Percentiles rank a stretch among this genome's conserved stretches.
These are phyloP conservation scores for Lasiosphaeria hispida DNA, from an alignment of 495 filamentous ascomycete species.

Conservation along the genomic window DNA sequence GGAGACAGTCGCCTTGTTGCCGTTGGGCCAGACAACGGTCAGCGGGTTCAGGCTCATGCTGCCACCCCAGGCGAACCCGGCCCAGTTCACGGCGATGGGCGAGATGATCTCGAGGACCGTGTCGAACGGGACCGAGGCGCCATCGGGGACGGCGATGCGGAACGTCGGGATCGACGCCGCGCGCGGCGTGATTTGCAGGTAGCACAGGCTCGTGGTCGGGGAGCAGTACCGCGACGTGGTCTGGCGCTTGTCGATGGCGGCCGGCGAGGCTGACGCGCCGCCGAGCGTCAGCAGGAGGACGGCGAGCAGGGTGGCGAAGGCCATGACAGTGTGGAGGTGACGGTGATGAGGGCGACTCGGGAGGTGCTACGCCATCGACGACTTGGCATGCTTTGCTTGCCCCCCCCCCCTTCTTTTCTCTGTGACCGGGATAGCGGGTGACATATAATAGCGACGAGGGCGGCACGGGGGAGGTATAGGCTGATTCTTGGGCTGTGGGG, in stretches of 20 bases:
- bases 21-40: constrained; percentile 46
- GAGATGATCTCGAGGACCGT: constrained; percentile 43
- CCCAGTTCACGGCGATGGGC: constrained; percentile 41
- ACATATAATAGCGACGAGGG: too few relatives aligned
- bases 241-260: constrained; percentile 11
- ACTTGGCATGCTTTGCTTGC: too few relatives aligned
- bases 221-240: constrained; percentile 20
- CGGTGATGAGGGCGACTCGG: too few relatives aligned
- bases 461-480: too few relatives aligned
- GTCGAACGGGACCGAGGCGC: constrained; percentile 36
- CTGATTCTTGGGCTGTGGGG: too few relatives aligned
- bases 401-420: too few relatives aligned
- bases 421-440: too few relatives aligned
- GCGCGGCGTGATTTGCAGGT: constrained; percentile 16
- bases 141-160: constrained; percentile 44
- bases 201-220: constrained; percentile 17
- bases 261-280: not conserved
- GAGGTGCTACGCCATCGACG: too few relatives aligned
- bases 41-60: constrained; percentile 48
- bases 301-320: not conserved
- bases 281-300: not conserved
- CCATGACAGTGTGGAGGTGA: too few relatives aligned
- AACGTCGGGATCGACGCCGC: constrained; percentile 18
- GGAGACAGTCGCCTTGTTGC: constrained; percentile 34
- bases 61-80: constrained; percentile 47